These are phyloP conservation scores for Pestalotiopsis sp. DNA, from an alignment of 2,329 filamentous ascomycete species.

Conservation along the genomic window DNA sequence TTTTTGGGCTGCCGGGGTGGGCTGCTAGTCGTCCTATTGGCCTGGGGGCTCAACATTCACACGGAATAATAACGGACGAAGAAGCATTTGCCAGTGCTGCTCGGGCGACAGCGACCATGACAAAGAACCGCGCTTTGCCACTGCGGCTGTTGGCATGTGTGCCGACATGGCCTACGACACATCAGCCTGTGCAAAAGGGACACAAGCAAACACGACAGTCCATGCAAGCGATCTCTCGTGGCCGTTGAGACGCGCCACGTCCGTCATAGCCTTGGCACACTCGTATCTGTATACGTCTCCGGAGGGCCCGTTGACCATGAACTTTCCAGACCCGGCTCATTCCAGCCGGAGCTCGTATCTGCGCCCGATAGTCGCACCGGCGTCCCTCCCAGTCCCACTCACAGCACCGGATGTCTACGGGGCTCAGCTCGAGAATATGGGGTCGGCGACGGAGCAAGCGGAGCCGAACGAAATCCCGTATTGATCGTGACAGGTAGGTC, in stretches of 20 bases:
- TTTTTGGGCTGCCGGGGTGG: not conserved
- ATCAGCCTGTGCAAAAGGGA: not conserved
- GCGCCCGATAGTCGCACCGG: not conserved
- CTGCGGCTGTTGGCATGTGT: not conserved
- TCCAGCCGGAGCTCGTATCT: not conserved
- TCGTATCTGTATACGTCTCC: not conserved
- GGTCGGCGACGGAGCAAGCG: not conserved
- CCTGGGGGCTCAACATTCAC: no score
- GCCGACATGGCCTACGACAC: not conserved
- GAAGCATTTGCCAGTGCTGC: not conserved
- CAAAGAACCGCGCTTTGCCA: not conserved
- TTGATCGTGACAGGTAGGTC: no score
- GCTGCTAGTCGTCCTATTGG: not conserved
- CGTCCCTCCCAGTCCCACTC: not conserved
- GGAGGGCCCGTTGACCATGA: not conserved
- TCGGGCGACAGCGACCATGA: not conserved
- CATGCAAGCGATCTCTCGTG: not conserved
- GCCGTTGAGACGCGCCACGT: not conserved
- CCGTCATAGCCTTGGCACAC: not conserved
- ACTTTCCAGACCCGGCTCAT: not conserved
- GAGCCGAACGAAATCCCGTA: not conserved
- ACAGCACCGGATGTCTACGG: not conserved
- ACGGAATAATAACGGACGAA: not conserved
- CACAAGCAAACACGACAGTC: not conserved
- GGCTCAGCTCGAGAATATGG: not conserved